Percentiles rank a stretch among this genome's conserved stretches.
phyloP scores from a whole-genome alignment of 306 rosid species.

The Quillaja saponaria region DNA sequence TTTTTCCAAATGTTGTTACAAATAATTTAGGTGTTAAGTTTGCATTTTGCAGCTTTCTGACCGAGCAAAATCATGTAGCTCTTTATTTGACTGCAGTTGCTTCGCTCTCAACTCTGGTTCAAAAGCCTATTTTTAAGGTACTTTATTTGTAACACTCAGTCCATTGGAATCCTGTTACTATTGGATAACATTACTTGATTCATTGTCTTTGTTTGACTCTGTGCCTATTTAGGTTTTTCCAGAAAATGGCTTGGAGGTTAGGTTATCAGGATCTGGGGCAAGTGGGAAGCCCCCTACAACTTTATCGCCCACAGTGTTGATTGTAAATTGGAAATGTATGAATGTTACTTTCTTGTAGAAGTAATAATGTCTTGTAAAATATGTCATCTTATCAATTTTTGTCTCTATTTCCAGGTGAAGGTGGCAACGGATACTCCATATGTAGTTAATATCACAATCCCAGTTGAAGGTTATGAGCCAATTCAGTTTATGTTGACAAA shows the following conservation, averaged over 20 bases:
- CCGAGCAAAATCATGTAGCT: constrained; percentile 64
- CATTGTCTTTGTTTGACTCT: constrained; percentile 32
- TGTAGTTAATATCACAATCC: constrained; percentile 78
- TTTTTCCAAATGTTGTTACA: constrained; percentile 23
- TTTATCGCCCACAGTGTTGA: constrained; percentile 79
- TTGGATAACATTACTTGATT: constrained; percentile 2
- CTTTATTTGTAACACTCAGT: constrained; percentile 26
- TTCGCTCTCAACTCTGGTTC: constrained; percentile 74
- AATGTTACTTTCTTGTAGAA: constrained; percentile 27
- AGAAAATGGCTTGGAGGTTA: constrained; percentile 62
- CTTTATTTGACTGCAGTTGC: constrained; percentile 85
- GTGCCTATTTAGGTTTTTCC: constrained; percentile 59
- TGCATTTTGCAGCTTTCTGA: constrained; percentile 58
- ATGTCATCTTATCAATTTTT: constrained; percentile 20
- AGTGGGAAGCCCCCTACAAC: constrained; percentile 80
- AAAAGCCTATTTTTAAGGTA: constrained; percentile 72
- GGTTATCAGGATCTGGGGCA: constrained; percentile 75
- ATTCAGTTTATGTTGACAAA: constrained; percentile 75
- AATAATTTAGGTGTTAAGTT: constrained; percentile 23
- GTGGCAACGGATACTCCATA: constrained; percentile 52
- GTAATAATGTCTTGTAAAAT: constrained; percentile 21
- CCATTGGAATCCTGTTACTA: constrained; percentile 14
- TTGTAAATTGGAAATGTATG: constrained; percentile 93
- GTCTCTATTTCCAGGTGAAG: constrained; percentile 62
- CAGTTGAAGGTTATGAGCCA: constrained; percentile 78